A percentile compares a stretch with the other conserved stretches of the same genome.
Evolutionary conservation across 148 eudicot genomes (phyloP).

Genomic region (Beta vulgaris): DNA sequence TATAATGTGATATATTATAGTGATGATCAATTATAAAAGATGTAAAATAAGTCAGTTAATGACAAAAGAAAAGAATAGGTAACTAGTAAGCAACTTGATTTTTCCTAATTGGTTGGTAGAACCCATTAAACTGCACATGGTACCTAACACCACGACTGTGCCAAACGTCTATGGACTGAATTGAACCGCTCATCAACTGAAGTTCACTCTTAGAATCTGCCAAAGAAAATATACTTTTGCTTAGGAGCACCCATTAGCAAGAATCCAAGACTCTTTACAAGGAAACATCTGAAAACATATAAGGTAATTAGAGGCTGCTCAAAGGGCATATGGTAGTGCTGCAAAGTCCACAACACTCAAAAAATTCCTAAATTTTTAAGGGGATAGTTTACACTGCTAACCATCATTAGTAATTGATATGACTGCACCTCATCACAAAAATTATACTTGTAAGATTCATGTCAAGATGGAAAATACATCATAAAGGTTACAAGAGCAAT

Average conservation of each 20-base stretch:
- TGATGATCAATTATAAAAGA: too few species aligned
- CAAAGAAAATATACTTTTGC: too few species aligned
- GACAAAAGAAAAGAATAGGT: too few species aligned
- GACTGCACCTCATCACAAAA: not conserved
- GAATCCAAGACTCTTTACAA: constrained; percentile 22
- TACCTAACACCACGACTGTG: too few species aligned
- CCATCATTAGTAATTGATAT: not conserved
- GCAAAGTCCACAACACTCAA: not conserved
- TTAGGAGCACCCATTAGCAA: constrained; percentile 78
- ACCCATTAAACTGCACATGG: too few species aligned
- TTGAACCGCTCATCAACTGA: too few species aligned
- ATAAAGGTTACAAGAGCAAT: not conserved
- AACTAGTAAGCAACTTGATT: too few species aligned
- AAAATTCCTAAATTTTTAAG: not conserved
- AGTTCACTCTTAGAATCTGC: too few species aligned
- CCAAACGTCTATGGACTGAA: too few species aligned
- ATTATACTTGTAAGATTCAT: not conserved
- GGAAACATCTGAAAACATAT: constrained; percentile 33
- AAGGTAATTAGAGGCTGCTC: not conserved
- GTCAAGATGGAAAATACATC: not conserved
- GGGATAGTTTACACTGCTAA: not conserved
- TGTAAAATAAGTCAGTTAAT: too few species aligned
- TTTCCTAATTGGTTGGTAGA: too few species aligned
- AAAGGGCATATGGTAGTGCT: not conserved
- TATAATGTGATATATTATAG: too few species aligned